Conservation (phyloP, 495 filamentous ascomycete species). For the Thozetella sp. region DNA sequence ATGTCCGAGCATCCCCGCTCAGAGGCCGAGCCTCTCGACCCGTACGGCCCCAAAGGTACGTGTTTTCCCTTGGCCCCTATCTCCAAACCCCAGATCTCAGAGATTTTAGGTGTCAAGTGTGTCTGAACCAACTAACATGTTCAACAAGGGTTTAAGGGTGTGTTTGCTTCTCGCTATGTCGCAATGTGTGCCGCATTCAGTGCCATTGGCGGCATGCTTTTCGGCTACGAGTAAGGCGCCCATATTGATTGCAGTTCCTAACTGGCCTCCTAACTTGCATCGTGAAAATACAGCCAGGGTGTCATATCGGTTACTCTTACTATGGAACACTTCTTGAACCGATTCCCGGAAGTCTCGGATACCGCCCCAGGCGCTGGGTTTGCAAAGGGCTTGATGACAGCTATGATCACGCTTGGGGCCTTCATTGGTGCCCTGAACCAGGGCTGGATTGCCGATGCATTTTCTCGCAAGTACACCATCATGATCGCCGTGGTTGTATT, state of each 20-base stretch:
- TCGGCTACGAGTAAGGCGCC: not conserved
- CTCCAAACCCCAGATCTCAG: too few species aligned
- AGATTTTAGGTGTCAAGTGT: too few species aligned
- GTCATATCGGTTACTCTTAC: not conserved
- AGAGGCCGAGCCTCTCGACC: not conserved
- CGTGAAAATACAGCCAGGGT: not conserved
- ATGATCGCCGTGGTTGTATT: not conserved
- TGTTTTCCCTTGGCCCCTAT: too few species aligned
- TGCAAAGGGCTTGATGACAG: not conserved
- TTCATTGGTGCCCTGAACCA: not conserved
- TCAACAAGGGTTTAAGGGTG: not conserved
- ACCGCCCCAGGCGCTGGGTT: not conserved
- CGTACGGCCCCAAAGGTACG: not conserved
- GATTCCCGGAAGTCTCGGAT: not conserved
- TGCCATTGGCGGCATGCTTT: not conserved
- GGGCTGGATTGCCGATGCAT: not conserved
- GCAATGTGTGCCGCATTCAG: not conserved
- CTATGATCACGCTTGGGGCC: not conserved
- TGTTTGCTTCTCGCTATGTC: not conserved
- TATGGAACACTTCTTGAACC: not conserved
- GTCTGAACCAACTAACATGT: too few species aligned
- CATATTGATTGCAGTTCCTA: too few species aligned
- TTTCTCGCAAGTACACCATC: not conserved
- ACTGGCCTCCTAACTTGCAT: too few species aligned
- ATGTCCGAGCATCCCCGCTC: not conserved